Evolutionary conservation across 495 filamentous ascomycete genomes (phyloP).

Genomic region (Talaromyces ruber): DNA sequence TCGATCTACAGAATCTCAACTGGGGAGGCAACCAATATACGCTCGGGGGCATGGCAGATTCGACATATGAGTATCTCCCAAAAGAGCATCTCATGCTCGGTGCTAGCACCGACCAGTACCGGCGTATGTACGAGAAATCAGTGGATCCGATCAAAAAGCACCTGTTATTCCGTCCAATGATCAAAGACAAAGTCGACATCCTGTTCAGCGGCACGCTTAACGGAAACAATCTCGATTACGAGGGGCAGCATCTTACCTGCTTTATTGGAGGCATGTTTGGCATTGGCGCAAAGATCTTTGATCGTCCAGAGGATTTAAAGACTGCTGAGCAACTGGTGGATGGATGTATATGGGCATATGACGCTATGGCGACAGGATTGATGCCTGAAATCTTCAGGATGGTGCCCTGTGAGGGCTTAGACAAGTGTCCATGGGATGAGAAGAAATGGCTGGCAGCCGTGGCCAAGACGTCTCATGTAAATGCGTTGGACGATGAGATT

Average conservation of each 20-base stretch:
- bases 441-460: conserved; percentile 30
- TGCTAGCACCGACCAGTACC: conserved; percentile 68
- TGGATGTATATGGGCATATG: conserved; percentile 54
- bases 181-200: conserved; percentile 63
- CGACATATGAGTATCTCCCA: conserved; percentile 94
- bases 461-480: conserved; percentile 12
- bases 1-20: conserved; percentile 51
- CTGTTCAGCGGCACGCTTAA: conserved; percentile 58
- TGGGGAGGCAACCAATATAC: conserved; percentile 52
- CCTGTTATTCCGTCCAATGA: conserved; percentile 76
- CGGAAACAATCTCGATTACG: conserved; percentile 23
- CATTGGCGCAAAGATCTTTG: conserved; percentile 51
- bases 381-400: conserved; percentile 53
- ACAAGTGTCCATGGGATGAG: conserved; percentile 49
- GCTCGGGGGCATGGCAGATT: conserved; percentile 85
- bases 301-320: conserved; percentile 42
- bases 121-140: conserved; percentile 66
- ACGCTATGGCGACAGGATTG: conserved; percentile 46
- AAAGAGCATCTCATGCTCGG: conserved; percentile 74
- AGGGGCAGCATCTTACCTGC: conserved; percentile 50
- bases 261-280: conserved; percentile 55
- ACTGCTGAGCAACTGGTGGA: conserved; percentile 47
- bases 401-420: conserved; percentile 35
- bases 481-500: conserved; percentile 18
- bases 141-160: conserved; percentile 63